Base-by-base conservation (phyloP, 2,329 filamentous ascomycete genomes). In the Graphiopsis chlorocephala region DNA sequence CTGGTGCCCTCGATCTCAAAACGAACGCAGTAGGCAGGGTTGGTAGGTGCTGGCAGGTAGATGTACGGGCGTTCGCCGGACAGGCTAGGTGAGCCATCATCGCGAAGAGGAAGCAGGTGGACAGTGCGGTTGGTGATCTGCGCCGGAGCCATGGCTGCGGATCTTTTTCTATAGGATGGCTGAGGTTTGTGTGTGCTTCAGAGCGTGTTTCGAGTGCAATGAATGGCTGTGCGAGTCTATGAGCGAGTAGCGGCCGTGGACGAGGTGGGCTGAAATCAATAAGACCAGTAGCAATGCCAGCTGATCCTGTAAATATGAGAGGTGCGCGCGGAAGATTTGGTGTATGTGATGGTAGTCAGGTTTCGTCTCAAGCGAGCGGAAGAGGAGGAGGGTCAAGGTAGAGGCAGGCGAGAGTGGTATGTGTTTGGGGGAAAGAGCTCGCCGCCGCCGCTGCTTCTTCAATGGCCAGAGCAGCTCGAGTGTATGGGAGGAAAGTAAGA, bases 1-100 rank as follows among this genome's bases (percentile, higher is more conserved):
- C 94, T 97, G 64, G 92, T 94, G 67, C 95, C 93, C 78, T 97
- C 91, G 71, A 97, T 94, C 71, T 92, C 87, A 78, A 99, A 97
- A 66, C 94, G 89, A 64, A 97, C 83, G 61, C 86, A 86, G 73
- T 98, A 89, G 48, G 90, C 76, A 15, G 83, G 90, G n/a, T 89
- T 84, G 47, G 84, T 85, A 20, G 90, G 89, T 20, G 95, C 88
- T 0, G 93, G 90, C 50, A 99, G 83, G 78, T 97, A 97, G 73
- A 98, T 91, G 82, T 97, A 99, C 55, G 74, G 68, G 45, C 71
- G 72, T 71, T 91, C 88, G 73, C 93, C 91, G 28, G 91, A 85
- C 57, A 99, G 88, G 77, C 96, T 89, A 38, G 96, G 95, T 70
- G 92, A 93, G 72, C 96, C 95, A 79, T 94, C 86, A 79, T 99